phyloP scores from a whole-genome alignment of 2,329 filamentous ascomycete species.

The Verticillium isaacii region DNA sequence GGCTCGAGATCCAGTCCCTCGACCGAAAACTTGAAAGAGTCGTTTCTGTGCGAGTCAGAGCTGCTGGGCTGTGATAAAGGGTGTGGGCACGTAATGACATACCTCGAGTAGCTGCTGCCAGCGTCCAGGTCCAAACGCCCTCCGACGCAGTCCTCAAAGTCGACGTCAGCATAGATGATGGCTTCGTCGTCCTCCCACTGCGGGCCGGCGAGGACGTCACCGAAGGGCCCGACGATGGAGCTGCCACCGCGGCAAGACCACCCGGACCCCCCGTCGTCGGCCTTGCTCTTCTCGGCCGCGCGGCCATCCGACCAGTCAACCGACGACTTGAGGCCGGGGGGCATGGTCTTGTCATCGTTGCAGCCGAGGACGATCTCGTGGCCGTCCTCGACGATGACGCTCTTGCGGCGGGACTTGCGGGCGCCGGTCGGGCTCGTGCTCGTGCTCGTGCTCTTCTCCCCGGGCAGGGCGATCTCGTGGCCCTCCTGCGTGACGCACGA shows the following conservation, averaged over 20 bases:
- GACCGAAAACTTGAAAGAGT: slow-evolving; percentile 58
- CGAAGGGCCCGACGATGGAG: slow-evolving; percentile 73
- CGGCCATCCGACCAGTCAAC: background rate
- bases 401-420: slow-evolving; percentile 18
- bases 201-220: slow-evolving; percentile 74
- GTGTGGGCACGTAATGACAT: slow-evolving; percentile 24
- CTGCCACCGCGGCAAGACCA: slow-evolving; percentile 74
- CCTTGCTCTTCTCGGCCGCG: background rate
- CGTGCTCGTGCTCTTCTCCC: slow-evolving; percentile 7
- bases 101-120: slow-evolving; percentile 79
- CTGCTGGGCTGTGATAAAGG: background rate
- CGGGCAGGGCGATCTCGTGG: slow-evolving; percentile 7
- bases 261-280: slow-evolving; percentile 17
- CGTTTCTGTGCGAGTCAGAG: slow-evolving; percentile 36
- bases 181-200: slow-evolving; percentile 75
- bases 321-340: background rate
- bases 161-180: slow-evolving; percentile 67
- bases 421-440: background rate
- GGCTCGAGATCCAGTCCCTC: slow-evolving; percentile 54
- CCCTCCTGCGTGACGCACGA: slow-evolving; percentile 2
- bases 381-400: slow-evolving; percentile 47
- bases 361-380: slow-evolving; percentile 48
- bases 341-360: slow-evolving; percentile 14
- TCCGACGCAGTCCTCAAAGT: slow-evolving; percentile 82
- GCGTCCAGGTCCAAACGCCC: slow-evolving; percentile 80